Evolutionary conservation across 495 filamentous ascomycete genomes (phyloP), one percentile per base, ranked within the genome.

Genomic region (Aspergillus kassunensis): DNA sequence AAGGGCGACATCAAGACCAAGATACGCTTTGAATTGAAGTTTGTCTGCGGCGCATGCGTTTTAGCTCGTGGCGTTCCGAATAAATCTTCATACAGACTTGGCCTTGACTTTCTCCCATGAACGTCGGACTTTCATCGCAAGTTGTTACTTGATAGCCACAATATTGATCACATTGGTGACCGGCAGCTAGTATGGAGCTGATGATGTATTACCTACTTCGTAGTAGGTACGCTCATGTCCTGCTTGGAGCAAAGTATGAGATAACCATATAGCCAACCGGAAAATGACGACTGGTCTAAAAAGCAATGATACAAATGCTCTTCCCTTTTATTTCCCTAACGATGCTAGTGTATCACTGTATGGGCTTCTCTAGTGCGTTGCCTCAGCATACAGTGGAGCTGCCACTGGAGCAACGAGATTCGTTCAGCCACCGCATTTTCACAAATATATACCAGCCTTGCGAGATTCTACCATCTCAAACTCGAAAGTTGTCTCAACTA

Each of bases 381-480:
- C 53, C 58, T 57, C 52, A 34, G 29, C 24, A 23, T 23, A 33
- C 13, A 15, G 44, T 46, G 43, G 43, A 45, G 43, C 43, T 16
- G 31, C 30, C 53, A 40, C 41, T 58, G 51, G 40, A 53, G 46
- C 36, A 43, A 37, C 4, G 41, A 48, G 40, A 49, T 50, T 46
- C 27, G 59, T 62, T 58, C 62, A 65, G 62, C 62, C 62, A 62
- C 62, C 59, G 54, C 52, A 54, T 61, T 65, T 65, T 58, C 31
- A 46, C 16, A 41, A 13, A 46, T 61, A 50, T 49, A 53, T 50
- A 49, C 56, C 58, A 61, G 37, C 58, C 58, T 55, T 53, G 36
- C 33, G 33, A 53, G 36, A 46, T 46, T 53, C 40, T 43, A 35
- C 30, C 30, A 25, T 46, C 44, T 21, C 12, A 34, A 45, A 12